These are phyloP conservation scores for Botryosphaeria agaves DNA, from an alignment of 2,329 filamentous ascomycete species.

Conservation along the genomic window DNA sequence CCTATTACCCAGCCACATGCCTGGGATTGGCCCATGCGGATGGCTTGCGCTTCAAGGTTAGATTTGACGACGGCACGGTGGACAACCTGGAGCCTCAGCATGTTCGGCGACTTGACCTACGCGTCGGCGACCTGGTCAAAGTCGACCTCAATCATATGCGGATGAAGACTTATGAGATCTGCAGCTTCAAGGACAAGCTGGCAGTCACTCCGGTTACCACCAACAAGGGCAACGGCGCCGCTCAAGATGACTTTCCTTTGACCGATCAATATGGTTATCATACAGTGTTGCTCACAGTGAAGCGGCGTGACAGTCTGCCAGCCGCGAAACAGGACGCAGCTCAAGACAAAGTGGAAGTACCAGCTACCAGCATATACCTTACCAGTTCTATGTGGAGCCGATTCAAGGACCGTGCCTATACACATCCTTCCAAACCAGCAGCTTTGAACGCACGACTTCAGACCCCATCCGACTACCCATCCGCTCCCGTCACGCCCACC, in stretches of 20 bases:
- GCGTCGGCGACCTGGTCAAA: conserved; percentile 26
- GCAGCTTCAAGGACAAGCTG: conserved; percentile 23
- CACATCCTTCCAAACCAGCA: conserved; percentile 5
- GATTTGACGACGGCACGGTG: conserved; percentile 29
- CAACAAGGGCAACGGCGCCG: too few relatives aligned
- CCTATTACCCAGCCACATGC: conserved; percentile 44
- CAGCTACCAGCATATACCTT: conserved; percentile 24
- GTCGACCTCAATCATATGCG: conserved; percentile 27
- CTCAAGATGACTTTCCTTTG: conserved; percentile 12
- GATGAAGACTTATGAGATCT: conserved; percentile 24
- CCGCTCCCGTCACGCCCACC: conserved; percentile 27
- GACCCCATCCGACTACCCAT: conserved; percentile 12
- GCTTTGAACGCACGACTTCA: conserved; percentile 5
- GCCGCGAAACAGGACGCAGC: conserved; percentile 4
- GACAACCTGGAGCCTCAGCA: conserved; percentile 21
- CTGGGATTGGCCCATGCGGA: conserved; percentile 26
- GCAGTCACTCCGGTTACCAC: too few relatives aligned
- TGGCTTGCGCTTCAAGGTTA: conserved; percentile 23
- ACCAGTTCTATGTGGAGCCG: conserved; percentile 24
- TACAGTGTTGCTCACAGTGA: conserved; percentile 21
- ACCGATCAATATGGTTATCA: conserved; percentile 24
- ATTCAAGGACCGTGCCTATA: conserved; percentile 21
- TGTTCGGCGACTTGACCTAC: conserved; percentile 25
- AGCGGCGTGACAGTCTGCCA: conserved; percentile 19
- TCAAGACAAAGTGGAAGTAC: conserved; percentile 18